Base-by-base conservation (phyloP, 805 yeast genomes). In the Metschnikowia amazonensis region DNA sequence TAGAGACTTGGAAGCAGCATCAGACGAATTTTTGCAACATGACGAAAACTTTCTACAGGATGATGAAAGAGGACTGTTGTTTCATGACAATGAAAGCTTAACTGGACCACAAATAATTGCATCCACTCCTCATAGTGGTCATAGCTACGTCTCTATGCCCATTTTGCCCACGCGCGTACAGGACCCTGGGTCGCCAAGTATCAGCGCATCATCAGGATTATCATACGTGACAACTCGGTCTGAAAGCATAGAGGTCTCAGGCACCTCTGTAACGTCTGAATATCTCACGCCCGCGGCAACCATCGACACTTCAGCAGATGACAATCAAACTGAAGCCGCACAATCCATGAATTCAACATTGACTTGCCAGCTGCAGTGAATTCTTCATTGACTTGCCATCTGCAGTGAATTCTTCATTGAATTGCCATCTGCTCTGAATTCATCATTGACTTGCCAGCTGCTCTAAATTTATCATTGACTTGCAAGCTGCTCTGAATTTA, bases 1-100 rank as follows among this genome's bases (percentile, higher is more conserved):
- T 8, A 14, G 34, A 5, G 54, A 50, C 36, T 43, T 50, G 45
- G 53, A 50, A 25, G 25, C 41, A n/a, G 41, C 38, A 10, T 24
- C 11, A 10, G 29, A n/a, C 10, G 38, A 35, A 14, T 18, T 4
- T 1, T 3, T 24, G 10, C 20, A 9, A 14, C 29, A 16, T 14
- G 29, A 24, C 14, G 29, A 24, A 5, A 18, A 23, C 14, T 18
- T 11, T 11, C 9, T 7, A 18, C 23, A 11, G 23, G 38, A 35
- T 14, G 14, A n/a, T 10, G 41, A 28, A 28, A 21, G 24, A 20
- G 16, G 17, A 9, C 13, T 14, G 11, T 5, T 34, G n/a, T n/a
- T n/a, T 9, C 36, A 34, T 23, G 36, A 9, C 11, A 6, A 21
- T 7, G 36, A 34, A 21, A 33, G 23, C 24, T 18, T 13, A 10